These are phyloP conservation scores for Termitomyces eurrhizus DNA, from an alignment of 768 basidiomycete genomes.

Conservation along the genomic window DNA sequence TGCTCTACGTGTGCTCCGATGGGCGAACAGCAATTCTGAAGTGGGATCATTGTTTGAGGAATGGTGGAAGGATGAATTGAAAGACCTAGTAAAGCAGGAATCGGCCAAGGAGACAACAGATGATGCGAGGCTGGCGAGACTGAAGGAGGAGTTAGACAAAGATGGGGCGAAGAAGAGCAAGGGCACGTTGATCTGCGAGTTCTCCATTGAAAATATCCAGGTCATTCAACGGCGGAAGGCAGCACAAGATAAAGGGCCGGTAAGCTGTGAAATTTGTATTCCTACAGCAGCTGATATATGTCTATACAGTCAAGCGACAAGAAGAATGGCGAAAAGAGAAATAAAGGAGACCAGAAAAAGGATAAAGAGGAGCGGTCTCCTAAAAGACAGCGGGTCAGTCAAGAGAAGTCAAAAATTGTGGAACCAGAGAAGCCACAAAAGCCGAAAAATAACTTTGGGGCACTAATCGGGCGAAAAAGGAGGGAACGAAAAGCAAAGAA, in stretches of 20 bases:
- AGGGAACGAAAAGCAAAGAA: constrained; percentile 55
- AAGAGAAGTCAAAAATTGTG: constrained; percentile 11
- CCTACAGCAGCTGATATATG: constrained; percentile 1
- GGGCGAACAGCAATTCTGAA: constrained; percentile 87
- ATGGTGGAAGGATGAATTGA: constrained; percentile 85
- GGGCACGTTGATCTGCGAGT: constrained; percentile 79
- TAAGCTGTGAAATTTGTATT: constrained; percentile 13
- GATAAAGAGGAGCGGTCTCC: constrained; percentile 27
- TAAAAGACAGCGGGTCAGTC: constrained; percentile 37
- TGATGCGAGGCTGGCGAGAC: constrained; percentile 48
- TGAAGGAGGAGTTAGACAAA: constrained; percentile 54
- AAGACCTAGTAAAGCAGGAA: constrained; percentile 55
- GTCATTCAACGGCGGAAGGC: constrained; percentile 76
- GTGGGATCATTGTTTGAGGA: constrained; percentile 60
- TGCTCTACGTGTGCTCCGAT: constrained; percentile 85
- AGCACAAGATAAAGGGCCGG: constrained; percentile 35
- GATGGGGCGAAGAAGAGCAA: constrained; percentile 35
- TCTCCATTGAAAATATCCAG: constrained; percentile 93
- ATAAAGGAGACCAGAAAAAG: background rate
- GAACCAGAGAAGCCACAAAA: constrained; percentile 19
- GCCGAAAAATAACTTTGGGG: constrained; percentile 48
- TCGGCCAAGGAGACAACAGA: constrained; percentile 41
- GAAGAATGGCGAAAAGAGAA: constrained; percentile 3
- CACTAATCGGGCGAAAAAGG: constrained; percentile 78
- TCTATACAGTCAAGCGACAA: constrained; percentile 10